Percentiles rank a stretch among this genome's conserved stretches.
These are phyloP conservation scores for Willaertia magna DNA, from an alignment of 208 protist genomes.

Conservation along the genomic window DNA sequence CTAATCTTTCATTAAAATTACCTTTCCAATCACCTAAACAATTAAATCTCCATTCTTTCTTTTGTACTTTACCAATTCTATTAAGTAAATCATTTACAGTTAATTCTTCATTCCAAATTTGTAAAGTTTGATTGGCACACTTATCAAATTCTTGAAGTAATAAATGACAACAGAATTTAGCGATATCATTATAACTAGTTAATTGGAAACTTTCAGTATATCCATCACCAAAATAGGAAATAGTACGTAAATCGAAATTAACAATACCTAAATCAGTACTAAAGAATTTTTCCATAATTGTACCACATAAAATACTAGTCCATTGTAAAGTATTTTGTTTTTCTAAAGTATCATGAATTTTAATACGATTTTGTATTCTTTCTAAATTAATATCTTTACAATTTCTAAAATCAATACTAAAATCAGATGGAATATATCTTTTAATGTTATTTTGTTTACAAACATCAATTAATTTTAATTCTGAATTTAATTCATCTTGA, in stretches of 20 bases:
- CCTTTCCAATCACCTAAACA: too few relatives aligned
- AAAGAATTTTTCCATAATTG: neutral
- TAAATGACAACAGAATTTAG: too few relatives aligned
- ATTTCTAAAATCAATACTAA: neutral
- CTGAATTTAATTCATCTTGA: neutral
- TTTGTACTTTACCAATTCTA: too few relatives aligned
- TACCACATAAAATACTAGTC: neutral
- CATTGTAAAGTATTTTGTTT: neutral
- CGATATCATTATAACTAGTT: neutral
- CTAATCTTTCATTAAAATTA: too few relatives aligned
- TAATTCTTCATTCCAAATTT: too few relatives aligned
- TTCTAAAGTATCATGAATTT: neutral
- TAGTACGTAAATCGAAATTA: neutral
- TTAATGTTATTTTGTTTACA: neutral
- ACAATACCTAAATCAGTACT: neutral
- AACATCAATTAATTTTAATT: neutral
- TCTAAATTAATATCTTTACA: neutral
- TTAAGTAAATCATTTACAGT: too few relatives aligned
- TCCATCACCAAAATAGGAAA: neutral
- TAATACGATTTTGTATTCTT: neutral
- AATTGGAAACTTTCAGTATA: neutral
- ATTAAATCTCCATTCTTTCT: too few relatives aligned
- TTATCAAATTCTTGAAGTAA: too few relatives aligned
- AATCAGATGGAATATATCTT: neutral
- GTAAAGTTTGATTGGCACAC: too few relatives aligned